Base-by-base conservation (phyloP, 2,329 filamentous ascomycete species). In the Lachnellula occidentalis region DNA sequence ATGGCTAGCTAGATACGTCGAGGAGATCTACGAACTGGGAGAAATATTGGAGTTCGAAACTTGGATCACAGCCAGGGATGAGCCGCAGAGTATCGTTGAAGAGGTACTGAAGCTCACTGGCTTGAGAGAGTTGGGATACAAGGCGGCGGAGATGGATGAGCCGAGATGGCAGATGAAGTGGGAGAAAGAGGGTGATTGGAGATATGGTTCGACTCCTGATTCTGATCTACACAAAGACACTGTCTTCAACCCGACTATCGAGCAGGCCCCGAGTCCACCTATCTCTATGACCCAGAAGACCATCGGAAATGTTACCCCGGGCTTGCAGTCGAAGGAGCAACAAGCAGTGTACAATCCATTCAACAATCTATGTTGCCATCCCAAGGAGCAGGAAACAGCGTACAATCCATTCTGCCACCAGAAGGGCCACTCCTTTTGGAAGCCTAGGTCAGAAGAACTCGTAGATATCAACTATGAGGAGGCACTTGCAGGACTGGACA, bases 141-240 rank as follows among this genome's bases (percentile, higher is more conserved):
- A 73, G 2, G 65, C 67, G 0, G 66, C 67, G 3, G 72, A 82
- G 22, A 71, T 85, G 55, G 80, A 82, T 56, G 75, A 76, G 1
- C 72, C 78, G 41, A 78, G 81, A 71, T 79, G 81, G 15, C 73
- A 75, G 54, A 79, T 81, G 42, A 81, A 85, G 48, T 74, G 75
- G 52, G 82, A 81, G 66, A 76, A 76, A 0, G 51, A 54, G 12
- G 49, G 52, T 4, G 47, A 64, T 36, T 61, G 59, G 57, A 58
- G 54, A 39, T 58, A 31, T 34, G 55, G 52, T n/a, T 56, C 54
- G 7, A 19, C 34, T 8, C 50, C 49, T 15, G 34, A 39, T 5
- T n/a, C 36, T n/a, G n/a, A n/a, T n/a, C n/a, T n/a, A n/a, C n/a
- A n/a, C n/a, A n/a, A n/a, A n/a, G n/a, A n/a, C 8, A 7, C 21